A percentile compares a stretch with the other conserved stretches of the same genome.
Evolutionary conservation across 73 alveolate genomes (phyloP).

Genomic region (Paramecium primaurelia): DNA sequence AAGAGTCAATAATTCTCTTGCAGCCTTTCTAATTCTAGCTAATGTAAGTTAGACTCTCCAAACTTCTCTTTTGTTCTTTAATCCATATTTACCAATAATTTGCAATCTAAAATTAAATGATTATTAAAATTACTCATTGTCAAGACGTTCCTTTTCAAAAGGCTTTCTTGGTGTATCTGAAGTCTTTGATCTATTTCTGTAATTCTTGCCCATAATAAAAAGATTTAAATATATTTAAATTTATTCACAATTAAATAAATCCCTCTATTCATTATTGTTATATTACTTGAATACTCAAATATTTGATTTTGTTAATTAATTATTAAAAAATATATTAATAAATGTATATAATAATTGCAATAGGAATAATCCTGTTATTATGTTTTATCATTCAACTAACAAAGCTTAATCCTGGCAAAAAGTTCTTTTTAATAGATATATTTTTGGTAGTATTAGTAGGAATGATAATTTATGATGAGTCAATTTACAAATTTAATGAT

Average conservation of each 20-base stretch:
- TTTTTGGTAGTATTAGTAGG: background rate
- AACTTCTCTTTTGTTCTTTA: slow-evolving; percentile 98
- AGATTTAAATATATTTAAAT: slow-evolving; percentile 35
- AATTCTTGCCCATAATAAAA: slow-evolving; percentile 50
- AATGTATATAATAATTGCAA: background rate
- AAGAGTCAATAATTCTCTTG: slow-evolving; percentile 95
- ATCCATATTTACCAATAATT: slow-evolving; percentile 96
- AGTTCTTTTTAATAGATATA: background rate
- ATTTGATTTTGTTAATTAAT: background rate
- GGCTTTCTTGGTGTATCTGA: slow-evolving; percentile 92
- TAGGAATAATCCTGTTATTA: background rate
- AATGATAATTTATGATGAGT: background rate
- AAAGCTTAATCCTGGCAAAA: background rate
- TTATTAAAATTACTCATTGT: slow-evolving; percentile 72
- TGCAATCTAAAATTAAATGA: slow-evolving; percentile 60
- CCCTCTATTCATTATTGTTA: background rate
- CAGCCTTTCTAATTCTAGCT: slow-evolving; percentile 98
- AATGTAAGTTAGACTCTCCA: slow-evolving; percentile 93
- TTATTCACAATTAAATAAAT: slow-evolving; percentile 14
- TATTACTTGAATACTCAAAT: background rate
- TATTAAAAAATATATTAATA: background rate
- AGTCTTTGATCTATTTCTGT: slow-evolving; percentile 71
- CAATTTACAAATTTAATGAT: background rate
- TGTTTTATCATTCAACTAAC: slow-evolving; percentile 10
- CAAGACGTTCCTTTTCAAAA: slow-evolving; percentile 93